These are phyloP conservation scores for Chlamydomonas asymmetrica DNA, from an alignment of 139 green algal genomes.

Conservation along the genomic window DNA sequence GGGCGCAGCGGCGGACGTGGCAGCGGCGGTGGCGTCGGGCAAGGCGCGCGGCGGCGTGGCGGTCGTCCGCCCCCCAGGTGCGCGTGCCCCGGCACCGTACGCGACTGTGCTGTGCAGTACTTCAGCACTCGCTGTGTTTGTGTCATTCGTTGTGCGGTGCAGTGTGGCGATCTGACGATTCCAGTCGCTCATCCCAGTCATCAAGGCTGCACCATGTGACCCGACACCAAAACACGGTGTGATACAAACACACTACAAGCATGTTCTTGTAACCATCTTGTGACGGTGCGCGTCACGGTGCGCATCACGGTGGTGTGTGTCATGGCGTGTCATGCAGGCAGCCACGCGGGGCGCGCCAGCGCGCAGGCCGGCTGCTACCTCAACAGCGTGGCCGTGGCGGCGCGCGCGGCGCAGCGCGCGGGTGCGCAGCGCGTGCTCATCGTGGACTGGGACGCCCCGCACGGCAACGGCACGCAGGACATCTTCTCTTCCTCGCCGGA, in stretches of 20 bases:
- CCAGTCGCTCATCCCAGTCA: no score
- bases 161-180: no score
- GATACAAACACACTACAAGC: neutral
- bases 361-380: conserved; percentile 80
- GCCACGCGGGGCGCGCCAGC: conserved; percentile 53
- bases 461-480: conserved; percentile 74
- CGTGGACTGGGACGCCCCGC: conserved; percentile 82
- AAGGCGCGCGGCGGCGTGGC: conserved; percentile 46
- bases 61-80: conserved; percentile 71
- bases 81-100: no score
- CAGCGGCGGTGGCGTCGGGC: conserved; percentile 46
- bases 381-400: conserved; percentile 70
- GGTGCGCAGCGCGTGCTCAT: conserved; percentile 62
- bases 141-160: no score
- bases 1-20: conserved; percentile 60
- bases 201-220: no score
- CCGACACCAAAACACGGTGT: no score
- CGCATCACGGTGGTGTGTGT: neutral
- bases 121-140: no score
- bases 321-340: conserved; percentile 16
- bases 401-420: conserved; percentile 42
- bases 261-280: neutral
- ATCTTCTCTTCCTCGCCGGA: conserved; percentile 63
- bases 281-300: neutral
- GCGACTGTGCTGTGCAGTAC: no score